Base-by-base conservation (phyloP, 345 rosid genomes). In the Durio zibethinus region DNA sequence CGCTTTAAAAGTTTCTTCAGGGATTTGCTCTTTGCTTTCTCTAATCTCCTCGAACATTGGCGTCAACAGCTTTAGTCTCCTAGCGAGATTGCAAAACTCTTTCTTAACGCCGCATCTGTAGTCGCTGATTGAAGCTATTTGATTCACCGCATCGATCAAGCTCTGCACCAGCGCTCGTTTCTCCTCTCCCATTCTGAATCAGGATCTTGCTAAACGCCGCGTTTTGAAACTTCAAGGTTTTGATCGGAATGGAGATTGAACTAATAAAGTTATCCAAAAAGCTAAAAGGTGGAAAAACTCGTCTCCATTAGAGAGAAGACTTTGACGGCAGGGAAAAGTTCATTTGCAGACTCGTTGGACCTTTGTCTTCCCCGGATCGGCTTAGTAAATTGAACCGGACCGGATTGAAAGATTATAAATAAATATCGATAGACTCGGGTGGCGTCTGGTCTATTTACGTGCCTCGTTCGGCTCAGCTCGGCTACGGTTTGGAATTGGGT, bases 11-110 rank as follows among this genome's bases (percentile, higher is more conserved):
- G 90, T 83, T 64, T 83, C 90, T n/a, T 83, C 87, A 48, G 84
- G 79, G 67, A 93, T 83, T 72, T 87, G 77, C 59, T 88, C 93
- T 77, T 86, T 86, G 77, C 82, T 81, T 15, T 91, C 98, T 79
- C 86, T 78, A 75, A 93, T 88, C 86, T 93, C 98, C 78, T 93
- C 98, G 66, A 93, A 91, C 88, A 93, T 83, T 73, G 98, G 97
- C 70, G 84, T 86, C 83, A 93, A 84, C 43, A 93, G 85, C 91
- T 90, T 93, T 84, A 93, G 62, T 77, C 98, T 84, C 81, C 98
- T 85, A 4, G 92, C 91, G 12, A 93, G 86, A 80, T 93, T 90
- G 79, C 89, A 85, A 79, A 85, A 93, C 77, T 87, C 90, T 85
- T 90, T 93, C 92, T 87, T 93, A 71, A 91, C 86, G 80, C 91